Evolutionary conservation across 2,329 filamentous ascomycete species (phyloP).

Genomic region (Fusarium sp.): DNA sequence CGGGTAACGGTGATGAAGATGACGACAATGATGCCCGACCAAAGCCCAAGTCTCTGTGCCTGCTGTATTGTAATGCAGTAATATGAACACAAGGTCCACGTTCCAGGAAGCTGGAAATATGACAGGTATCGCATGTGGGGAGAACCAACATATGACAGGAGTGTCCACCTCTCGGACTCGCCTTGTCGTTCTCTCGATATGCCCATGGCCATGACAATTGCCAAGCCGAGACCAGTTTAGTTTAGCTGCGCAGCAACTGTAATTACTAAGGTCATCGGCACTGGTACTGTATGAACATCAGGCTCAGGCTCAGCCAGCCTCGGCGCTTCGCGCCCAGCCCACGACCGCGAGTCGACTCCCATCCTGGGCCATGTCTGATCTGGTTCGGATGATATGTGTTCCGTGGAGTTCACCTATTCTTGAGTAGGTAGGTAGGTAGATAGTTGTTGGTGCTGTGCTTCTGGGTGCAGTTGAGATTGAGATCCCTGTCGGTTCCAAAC

Average conservation of each 20-base stretch:
- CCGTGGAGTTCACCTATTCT: constrained; percentile 7
- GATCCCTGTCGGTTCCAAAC: constrained; percentile 19
- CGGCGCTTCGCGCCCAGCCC: constrained; percentile 23
- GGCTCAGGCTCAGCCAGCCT: constrained; percentile 11
- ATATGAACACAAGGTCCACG: constrained; percentile 3
- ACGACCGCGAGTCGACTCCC: constrained; percentile 21
- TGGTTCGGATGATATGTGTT: constrained; percentile 11
- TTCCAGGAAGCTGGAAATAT: constrained; percentile 35
- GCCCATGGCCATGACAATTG: not conserved
- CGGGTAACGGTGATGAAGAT: not conserved
- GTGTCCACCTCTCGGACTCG: not conserved
- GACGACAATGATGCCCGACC: not conserved
- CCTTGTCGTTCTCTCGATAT: not conserved
- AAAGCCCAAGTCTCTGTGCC: constrained; percentile 8
- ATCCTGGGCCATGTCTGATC: constrained; percentile 7
- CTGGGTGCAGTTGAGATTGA: not conserved
- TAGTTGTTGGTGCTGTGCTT: constrained; percentile 12
- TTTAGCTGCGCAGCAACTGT: not conserved
- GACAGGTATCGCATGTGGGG: not conserved
- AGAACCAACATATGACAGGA: constrained; percentile 30
- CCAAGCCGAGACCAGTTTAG: not conserved
- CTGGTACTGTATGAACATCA: not conserved
- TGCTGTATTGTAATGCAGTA: not conserved
- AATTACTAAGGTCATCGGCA: not conserved
- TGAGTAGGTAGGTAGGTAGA: not conserved